Evolutionary conservation across 1,139 yeast species (phyloP), one percentile per base, ranked within the genome.

Genomic region (Diutina pseudorugosa): DNA sequence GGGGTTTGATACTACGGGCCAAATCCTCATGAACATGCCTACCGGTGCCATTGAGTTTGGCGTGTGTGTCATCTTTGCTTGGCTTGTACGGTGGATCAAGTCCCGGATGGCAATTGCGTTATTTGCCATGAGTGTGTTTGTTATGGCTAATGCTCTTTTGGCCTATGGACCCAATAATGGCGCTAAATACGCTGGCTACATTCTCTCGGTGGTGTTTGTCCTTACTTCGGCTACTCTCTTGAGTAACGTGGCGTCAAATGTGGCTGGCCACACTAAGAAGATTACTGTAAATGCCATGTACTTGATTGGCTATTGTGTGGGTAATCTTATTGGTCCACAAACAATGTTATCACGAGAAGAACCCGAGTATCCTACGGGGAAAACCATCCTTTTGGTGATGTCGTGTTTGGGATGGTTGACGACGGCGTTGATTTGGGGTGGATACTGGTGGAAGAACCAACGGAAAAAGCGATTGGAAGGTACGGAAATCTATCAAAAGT

Each of bases 11-110:
- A 60, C 69, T 19, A 59, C 47, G 64, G 66, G 57, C 62, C 72
- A 70, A 65, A 71, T 57, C 66, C 65, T 64, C 54, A 66, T 57
- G 61, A 73, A 57, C 57, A 63, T 56, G 66, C 73, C 60, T 57
- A 73, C 50, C 57, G 80, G 61, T 58, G 78, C 70, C 2, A 67
- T 73, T 40, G 75, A 70, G 52, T 61, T 69, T 33, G 65, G 65
- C 5, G 76, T 80, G 11, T 79, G 80, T 53, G 67, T 70, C 16
- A 48, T 53, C 8, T 56, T 62, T 45, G 65, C 65, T 8, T 30
- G 7, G 18, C n/a, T 14, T 14, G 14, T n/a, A 7, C 20, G 18
- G 14, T 45, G 19, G n/a, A 19, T 45, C 21, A 18, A 19, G 8
- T 54, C 52, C n/a, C 40, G 48, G 8, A 50, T 50, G 52, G 48